Evolutionary conservation across 2,329 filamentous ascomycete species (phyloP).

Genomic region (Calonectria henricotiae): DNA sequence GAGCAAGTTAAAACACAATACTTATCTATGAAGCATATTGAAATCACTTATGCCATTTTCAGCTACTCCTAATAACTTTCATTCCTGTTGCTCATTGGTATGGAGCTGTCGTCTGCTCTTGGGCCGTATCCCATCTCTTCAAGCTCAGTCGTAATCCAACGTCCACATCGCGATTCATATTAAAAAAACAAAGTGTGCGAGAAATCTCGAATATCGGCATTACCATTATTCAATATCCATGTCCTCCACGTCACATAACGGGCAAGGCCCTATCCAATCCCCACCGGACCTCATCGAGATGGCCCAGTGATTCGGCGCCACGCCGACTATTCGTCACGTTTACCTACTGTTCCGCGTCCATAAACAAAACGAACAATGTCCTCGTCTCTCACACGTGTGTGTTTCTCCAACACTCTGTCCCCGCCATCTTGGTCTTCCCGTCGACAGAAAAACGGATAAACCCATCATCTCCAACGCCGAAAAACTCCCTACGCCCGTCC

Average conservation of each 20-base stretch:
- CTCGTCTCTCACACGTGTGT: constrained; percentile 40
- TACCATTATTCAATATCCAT: constrained; percentile 56
- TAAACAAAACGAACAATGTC: constrained; percentile 29
- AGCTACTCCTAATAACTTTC: not conserved
- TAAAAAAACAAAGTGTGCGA: constrained; percentile 11
- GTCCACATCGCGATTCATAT: constrained; percentile 13
- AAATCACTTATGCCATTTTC: not conserved
- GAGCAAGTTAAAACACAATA: not conserved
- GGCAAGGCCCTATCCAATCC: constrained; percentile 48
- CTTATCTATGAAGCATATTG: not conserved
- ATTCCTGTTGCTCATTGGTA: not conserved
- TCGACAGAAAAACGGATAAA: constrained; percentile 33
- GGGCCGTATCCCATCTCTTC: constrained; percentile 1
- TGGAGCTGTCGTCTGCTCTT: not conserved
- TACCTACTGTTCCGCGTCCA: constrained; percentile 31
- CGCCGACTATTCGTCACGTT: constrained; percentile 22
- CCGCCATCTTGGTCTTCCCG: constrained; percentile 25
- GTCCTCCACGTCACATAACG: constrained; percentile 35
- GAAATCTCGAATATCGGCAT: constrained; percentile 45
- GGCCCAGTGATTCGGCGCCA: constrained; percentile 5
- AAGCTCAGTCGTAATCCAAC: constrained; percentile 13
- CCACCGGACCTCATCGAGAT: constrained; percentile 34
- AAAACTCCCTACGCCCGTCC: constrained; percentile 49
- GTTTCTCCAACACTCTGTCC: constrained; percentile 29
- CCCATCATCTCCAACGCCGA: constrained; percentile 46